Percentiles rank a stretch among this genome's conserved stretches.
Conservation (phyloP, 2,329 filamentous ascomycete species). For the Penicillium sclerotigenum region DNA sequence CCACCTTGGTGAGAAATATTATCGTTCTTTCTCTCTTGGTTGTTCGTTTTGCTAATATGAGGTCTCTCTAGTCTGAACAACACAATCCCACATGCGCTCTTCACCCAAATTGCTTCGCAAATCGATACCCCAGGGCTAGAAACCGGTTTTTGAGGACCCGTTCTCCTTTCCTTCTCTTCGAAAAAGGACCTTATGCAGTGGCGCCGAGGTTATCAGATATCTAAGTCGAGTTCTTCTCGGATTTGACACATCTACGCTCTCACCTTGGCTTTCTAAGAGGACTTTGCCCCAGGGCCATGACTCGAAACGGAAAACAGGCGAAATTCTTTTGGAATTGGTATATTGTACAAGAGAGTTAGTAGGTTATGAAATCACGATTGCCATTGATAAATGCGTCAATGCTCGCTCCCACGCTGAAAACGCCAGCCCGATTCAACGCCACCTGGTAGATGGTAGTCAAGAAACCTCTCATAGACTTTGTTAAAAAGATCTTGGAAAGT, state of each 20-base stretch:
- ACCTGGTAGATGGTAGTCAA: conserved; percentile 6
- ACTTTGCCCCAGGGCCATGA: background rate
- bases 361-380: conserved; percentile 21
- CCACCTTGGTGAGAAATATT: conserved; percentile 61
- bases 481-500: background rate
- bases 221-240: background rate
- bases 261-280: background rate
- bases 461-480: background rate
- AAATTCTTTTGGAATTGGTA: conserved; percentile 17
- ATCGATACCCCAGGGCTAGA: conserved; percentile 8
- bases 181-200: background rate
- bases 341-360: conserved; percentile 28
- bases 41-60: background rate
- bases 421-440: conserved; percentile 14
- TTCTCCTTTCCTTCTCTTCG: background rate
- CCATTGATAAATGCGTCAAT: conserved; percentile 18
- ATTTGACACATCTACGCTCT: background rate
- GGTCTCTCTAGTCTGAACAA: conserved; percentile 1
- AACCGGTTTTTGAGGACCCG: background rate
- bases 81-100: background rate
- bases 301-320: conserved; percentile 1
- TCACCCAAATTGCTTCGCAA: background rate
- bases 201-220: background rate
- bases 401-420: conserved; percentile 15
- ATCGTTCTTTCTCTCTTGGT: background rate